Percentiles rank a stretch among this genome's conserved stretches.
Evolutionary conservation across 83 land plant genomes (phyloP).

Genomic region (Isoetes engelmannii): DNA sequence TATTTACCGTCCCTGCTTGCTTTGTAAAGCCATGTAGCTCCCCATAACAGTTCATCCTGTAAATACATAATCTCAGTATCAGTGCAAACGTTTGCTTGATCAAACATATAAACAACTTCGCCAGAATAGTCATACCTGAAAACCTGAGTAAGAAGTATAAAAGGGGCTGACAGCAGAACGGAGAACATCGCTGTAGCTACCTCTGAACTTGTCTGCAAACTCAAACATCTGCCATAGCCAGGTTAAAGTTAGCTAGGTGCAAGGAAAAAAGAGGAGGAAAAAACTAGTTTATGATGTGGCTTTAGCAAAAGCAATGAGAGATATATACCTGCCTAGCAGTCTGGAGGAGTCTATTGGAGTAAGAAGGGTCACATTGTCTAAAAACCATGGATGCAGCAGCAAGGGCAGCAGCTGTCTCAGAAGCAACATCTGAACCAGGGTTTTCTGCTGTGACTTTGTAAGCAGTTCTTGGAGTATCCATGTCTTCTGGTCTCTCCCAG

Average conservation of each 20-base stretch:
- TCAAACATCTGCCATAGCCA: neutral
- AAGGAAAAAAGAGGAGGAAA: neutral
- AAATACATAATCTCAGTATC: neutral
- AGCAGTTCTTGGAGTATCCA: constrained; percentile 11
- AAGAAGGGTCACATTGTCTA: neutral
- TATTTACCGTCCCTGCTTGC: neutral
- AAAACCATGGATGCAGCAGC: constrained; percentile 13
- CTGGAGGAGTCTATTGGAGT: constrained; percentile 4
- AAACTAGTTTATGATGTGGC: neutral
- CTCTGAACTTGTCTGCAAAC: constrained; percentile 8
- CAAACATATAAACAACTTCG: neutral
- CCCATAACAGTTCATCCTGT: constrained; percentile 3
- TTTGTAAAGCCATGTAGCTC: constrained; percentile 12
- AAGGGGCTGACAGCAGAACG: constrained; percentile 2
- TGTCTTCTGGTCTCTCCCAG: constrained; percentile 19
- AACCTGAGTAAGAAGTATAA: constrained; percentile 13
- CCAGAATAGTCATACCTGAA: neutral
- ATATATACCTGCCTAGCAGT: constrained; percentile 7
- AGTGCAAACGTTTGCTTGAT: too few species aligned
- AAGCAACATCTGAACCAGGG: constrained; percentile 11
- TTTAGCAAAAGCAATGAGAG: neutral
- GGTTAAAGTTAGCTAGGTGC: neutral
- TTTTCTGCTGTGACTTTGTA: neutral
- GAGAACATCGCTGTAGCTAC: constrained; percentile 9
- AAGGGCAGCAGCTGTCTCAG: constrained; percentile 11